Base-by-base conservation (phyloP, 75 land plant genomes). In the Cupressus sempervirens region DNA sequence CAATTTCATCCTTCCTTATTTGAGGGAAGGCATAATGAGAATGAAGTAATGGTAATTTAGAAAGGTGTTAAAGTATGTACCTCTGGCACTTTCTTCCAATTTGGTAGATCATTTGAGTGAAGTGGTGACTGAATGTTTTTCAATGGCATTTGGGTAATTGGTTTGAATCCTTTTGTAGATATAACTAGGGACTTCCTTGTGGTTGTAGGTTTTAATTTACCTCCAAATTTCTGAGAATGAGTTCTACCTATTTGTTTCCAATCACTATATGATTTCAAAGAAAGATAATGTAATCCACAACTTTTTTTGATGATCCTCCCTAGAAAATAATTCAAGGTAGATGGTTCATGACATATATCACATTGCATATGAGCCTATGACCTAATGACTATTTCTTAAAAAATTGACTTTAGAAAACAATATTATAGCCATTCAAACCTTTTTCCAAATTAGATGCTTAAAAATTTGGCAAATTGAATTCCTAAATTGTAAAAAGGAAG, bases 391-490 rank as follows among this genome's bases (percentile, higher is more conserved):
- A 85, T 43, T 85, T 6, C 86, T 40, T 41, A 79, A 45, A 45
- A 29, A 12, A 15, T 54, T 7, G 18, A 50, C 50, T n/a, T 52
- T 52, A 6, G 6, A 83, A 46, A 54, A 18, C 23, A 8, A 3
- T 9, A 79, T 7, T 26, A 79, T 15, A 79, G 13, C 81, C 13
- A 36, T 1, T 68, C 23, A 8, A 45, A 82, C 95, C 99, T 90
- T 94, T 88, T 76, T 95, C 94, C n/a, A 97, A 86, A 86, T 97
- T 97, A 82, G 97, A 95, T 26, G 93, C 95, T 87, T 96, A 94
- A 89, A 97, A 97, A 23, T 91, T 89, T 30, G 99, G 99, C 79
- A 97, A 84, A 30, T 93, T 93, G 85, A 97, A 72, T 65, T 95
- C 94, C 80, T 95, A 88, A 52, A 89, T 87, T 15, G 97, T 94